Base-by-base conservation (phyloP, 2,329 filamentous ascomycete species). In the Sclerotinia sclerotiorum region DNA sequence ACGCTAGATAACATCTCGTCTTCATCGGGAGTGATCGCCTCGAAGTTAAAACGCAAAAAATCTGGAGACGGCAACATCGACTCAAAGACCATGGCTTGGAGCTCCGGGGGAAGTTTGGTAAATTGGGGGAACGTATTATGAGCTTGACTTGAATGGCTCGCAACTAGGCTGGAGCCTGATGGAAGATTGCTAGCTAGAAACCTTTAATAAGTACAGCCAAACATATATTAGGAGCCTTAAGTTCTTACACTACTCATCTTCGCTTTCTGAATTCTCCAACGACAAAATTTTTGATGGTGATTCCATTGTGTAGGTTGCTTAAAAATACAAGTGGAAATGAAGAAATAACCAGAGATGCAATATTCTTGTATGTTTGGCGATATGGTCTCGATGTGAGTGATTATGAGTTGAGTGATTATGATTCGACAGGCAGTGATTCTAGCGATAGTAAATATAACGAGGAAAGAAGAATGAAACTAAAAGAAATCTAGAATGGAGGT, bases 111-210 rank as follows among this genome's bases (percentile, higher is more conserved):
- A 19, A 62, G 7, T 3, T 35, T 8, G 3, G 0, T 3, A 21
- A 39, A 62, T 13, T 2, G 1, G 1, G 13, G 29, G 15, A 51
- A 24, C 0, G 0, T 58, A 19, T 21, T 48, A 3, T 3, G n/a
- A 42, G 8, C 2, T 2, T 3, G 35, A 1, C 15, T 8, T 7
- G 3, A n/a, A 3, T 7, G 35, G n/a, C n/a, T 17, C 1, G 19
- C 19, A 11, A 17, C 21, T 11, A 11, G 10, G 7, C 13, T n/a
- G 1, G 2, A 8, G 6, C n/a, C 27, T 2, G 1, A 1, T n/a
- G 0, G 11, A 8, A 19, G 5, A 17, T 3, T 2, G 13, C 15
- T 57, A 0, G 3, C 21, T 57, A 3, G 13, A 42, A 42, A 1
- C 10, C 42, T 13, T 5, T 4, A 3, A 13, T 51, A 15, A 51